phyloP scores from a whole-genome alignment of 2,329 filamentous ascomycete genomes.

The Stagonosporopsis vannaccii region DNA sequence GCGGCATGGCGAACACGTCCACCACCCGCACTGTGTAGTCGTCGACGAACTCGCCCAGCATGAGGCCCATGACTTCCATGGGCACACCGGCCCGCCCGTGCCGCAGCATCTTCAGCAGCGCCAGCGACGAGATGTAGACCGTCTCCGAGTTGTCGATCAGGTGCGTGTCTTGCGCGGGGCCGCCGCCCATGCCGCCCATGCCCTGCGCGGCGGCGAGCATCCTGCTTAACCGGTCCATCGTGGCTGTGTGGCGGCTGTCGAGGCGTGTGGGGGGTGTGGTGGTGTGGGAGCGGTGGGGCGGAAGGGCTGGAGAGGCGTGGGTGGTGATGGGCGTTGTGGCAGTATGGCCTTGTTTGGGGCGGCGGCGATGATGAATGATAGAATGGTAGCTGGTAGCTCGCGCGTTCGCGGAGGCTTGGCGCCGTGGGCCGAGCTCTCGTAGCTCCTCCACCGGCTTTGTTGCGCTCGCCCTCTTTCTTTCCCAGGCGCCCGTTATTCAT shows the following conservation, averaged over 20 bases:
- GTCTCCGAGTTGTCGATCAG: slow-evolving; percentile 99
- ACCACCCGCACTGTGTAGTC: slow-evolving; percentile 98
- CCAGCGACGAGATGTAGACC: slow-evolving; percentile 97
- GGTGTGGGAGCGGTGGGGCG: not conserved
- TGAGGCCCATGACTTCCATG: slow-evolving; percentile 99
- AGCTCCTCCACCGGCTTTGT: slow-evolving; percentile 14
- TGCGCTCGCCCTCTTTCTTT: slow-evolving; percentile 9
- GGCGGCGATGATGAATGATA: slow-evolving; percentile 3
- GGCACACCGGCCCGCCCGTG: slow-evolving; percentile 97
- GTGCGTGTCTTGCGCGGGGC: slow-evolving; percentile 72
- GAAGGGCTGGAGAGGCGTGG: not conserved
- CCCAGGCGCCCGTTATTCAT: slow-evolving; percentile 4
- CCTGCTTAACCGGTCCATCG: slow-evolving; percentile 90
- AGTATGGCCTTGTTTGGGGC: slow-evolving; percentile 1
- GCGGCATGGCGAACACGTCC: slow-evolving; percentile 99
- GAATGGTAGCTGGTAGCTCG: not conserved
- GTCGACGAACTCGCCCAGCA: slow-evolving; percentile 98
- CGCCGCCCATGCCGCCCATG: slow-evolving; percentile 67
- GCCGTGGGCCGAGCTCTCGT: slow-evolving; percentile 3
- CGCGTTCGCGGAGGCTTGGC: not conserved
- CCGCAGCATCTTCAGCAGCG: slow-evolving; percentile 96
- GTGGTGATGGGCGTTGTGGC: not conserved
- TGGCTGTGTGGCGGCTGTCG: slow-evolving; percentile 3
- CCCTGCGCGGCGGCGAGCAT: slow-evolving; percentile 79
- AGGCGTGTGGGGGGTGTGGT: not conserved